Evolutionary conservation across 2,329 filamentous ascomycete genomes (phyloP).

Genomic region (Bipolaris sorokiniana): DNA sequence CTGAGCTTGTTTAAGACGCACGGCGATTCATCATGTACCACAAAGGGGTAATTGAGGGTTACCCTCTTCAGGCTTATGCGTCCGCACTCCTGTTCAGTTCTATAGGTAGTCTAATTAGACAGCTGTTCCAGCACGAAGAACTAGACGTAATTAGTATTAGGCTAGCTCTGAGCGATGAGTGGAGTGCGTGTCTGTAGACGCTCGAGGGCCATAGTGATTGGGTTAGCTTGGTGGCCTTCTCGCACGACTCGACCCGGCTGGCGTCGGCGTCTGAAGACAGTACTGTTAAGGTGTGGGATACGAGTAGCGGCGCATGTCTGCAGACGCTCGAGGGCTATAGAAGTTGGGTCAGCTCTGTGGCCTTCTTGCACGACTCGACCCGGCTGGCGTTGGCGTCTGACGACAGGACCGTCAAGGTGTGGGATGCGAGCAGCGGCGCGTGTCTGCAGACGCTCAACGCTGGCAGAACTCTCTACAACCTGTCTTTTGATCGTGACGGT

Average conservation of each 20-base stretch:
- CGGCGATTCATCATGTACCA: slow-evolving; percentile 25
- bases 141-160: background rate
- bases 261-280: slow-evolving; percentile 18
- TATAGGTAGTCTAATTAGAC: background rate
- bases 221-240: slow-evolving; percentile 14
- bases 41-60: slow-evolving; percentile 20
- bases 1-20: slow-evolving; percentile 16
- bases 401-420: background rate
- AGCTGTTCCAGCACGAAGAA: background rate
- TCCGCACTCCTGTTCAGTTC: background rate
- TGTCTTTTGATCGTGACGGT: too few species aligned
- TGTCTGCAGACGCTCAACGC: background rate
- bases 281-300: slow-evolving; percentile 19
- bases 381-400: background rate
- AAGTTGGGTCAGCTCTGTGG: slow-evolving; percentile 19
- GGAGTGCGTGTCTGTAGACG: background rate
- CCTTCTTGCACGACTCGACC: too few species aligned
- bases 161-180: background rate
- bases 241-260: slow-evolving; percentile 18
- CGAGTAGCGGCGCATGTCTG: background rate
- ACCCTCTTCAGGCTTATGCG: slow-evolving; percentile 10
- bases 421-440: background rate
- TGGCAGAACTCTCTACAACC: too few species aligned
- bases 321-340: background rate
- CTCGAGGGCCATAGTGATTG: background rate